Percentiles rank a stretch among this genome's conserved stretches.
phyloP scores from a whole-genome alignment of 306 rosid genomes.

The Pterocarpus macrocarpus region DNA sequence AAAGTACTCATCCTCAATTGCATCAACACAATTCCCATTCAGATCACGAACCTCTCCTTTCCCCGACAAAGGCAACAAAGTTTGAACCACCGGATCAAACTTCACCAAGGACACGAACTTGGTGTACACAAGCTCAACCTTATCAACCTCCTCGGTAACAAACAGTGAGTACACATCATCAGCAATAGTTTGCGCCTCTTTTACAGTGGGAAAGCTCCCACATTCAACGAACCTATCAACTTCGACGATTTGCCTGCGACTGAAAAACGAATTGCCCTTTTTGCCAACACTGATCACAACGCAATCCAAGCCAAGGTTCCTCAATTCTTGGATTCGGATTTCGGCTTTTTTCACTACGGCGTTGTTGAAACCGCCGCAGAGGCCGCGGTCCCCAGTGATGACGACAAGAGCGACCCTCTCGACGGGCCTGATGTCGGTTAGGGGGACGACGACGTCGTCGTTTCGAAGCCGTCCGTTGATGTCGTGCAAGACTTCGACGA shows the following conservation, averaged over 20 bases:
- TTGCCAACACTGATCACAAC: constrained; percentile 77
- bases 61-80: constrained; percentile 71
- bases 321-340: constrained; percentile 56
- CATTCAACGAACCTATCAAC: constrained; percentile 65
- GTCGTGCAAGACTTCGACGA: constrained; percentile 60
- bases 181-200: constrained; percentile 81
- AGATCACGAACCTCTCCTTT: constrained; percentile 60
- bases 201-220: constrained; percentile 59
- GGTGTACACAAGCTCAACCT: constrained; percentile 78
- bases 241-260: constrained; percentile 38
- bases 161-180: constrained; percentile 77
- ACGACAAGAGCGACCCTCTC: constrained; percentile 69
- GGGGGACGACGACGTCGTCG: constrained; percentile 64
- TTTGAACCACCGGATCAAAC: constrained; percentile 72
- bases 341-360: constrained; percentile 60
- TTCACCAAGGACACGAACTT: constrained; percentile 70
- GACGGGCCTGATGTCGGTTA: constrained; percentile 60
- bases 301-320: constrained; percentile 56
- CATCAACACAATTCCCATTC: constrained; percentile 68
- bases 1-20: constrained; percentile 71
- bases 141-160: constrained; percentile 81
- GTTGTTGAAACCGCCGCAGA: constrained; percentile 81
- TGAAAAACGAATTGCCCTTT: constrained; percentile 69
- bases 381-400: constrained; percentile 72
- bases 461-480: constrained; percentile 62